Conservation (phyloP, 2,329 filamentous ascomycete species). For the Penicillium janthinellum region DNA sequence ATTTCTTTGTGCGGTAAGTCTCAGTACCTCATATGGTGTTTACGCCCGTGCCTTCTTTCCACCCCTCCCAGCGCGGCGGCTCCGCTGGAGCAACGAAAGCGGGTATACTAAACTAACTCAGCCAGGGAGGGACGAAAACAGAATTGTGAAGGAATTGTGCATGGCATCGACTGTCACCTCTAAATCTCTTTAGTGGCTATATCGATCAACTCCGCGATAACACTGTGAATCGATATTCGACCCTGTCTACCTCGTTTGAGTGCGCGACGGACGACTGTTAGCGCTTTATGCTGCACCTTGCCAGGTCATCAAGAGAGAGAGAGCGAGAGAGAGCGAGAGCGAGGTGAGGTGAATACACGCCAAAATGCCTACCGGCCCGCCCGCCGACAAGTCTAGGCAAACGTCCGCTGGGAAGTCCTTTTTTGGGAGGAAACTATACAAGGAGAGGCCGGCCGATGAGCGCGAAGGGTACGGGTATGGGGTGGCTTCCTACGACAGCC, state of each 20-base stretch:
- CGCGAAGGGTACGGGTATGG: slow-evolving; percentile 59
- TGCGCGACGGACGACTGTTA: slow-evolving; percentile 17
- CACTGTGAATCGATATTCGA: slow-evolving; percentile 8
- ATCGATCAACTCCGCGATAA: slow-evolving; percentile 19
- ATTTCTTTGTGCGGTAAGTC: slow-evolving; percentile 22
- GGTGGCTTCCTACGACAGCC: slow-evolving; percentile 53
- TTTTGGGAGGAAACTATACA: slow-evolving; percentile 77
- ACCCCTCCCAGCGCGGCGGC: slow-evolving; percentile 5
- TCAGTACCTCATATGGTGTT: neutral
- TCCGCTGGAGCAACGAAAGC: slow-evolving; percentile 18
- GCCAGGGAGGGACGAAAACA: slow-evolving; percentile 26
- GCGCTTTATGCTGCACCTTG: slow-evolving; percentile 39
- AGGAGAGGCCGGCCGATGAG: slow-evolving; percentile 72
- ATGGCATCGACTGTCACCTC: slow-evolving; percentile 21
- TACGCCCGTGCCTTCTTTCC: neutral
- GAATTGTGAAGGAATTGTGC: slow-evolving; percentile 21
- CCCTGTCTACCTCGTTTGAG: slow-evolving; percentile 4
- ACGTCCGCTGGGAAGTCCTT: slow-evolving; percentile 80
- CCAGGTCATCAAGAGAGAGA: slow-evolving; percentile 18
- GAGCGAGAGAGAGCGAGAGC: neutral
- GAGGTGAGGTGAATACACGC: slow-evolving; percentile 28
- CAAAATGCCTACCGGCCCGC: slow-evolving; percentile 58
- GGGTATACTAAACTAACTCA: slow-evolving; percentile 22
- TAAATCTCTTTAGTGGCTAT: slow-evolving; percentile 8
- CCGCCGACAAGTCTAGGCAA: slow-evolving; percentile 77